Base-by-base conservation (phyloP, 2,329 filamentous ascomycete genomes). In the Didymosphaeria variabile region DNA sequence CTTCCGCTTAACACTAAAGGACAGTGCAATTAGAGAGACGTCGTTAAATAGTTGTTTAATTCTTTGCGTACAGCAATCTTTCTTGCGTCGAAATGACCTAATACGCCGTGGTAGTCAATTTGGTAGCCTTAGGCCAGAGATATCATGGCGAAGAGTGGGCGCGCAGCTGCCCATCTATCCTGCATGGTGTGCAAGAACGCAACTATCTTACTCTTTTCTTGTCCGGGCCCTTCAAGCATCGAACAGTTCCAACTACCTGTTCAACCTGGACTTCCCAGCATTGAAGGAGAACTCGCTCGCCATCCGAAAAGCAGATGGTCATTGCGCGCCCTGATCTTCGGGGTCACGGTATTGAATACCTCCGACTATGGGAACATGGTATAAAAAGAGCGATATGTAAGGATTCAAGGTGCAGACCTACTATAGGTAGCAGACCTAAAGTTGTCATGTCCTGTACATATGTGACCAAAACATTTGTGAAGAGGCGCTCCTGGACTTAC, bases 181-280 rank as follows among this genome's bases (percentile, higher is more conserved):
- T 88, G 0, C 86, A 88, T 70, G 86, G 85, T 34, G 61, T 66
- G 6, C 61, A 65, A 5, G 60, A 66, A 26, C 23, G 47, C 32
- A 62, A 66, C 47, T 69, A 67, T 36, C 64, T 67, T 23, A 69
- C 69, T 49, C 63, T 68, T 26, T 69, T 71, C 52, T 51, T 67
- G 17, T 63, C 62, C 19, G 63, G 67, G n/a, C 61, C 61, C 5
- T 66, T 62, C 68, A 71, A 50, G 64, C 57, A 7, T 55, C 65
- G 0, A 54, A 46, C 26, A 62, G 45, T 40, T 57, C 63, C 1
- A 70, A 64, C 53, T 55, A 65, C 40, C 31, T 67, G 1, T 66
- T 67, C 60, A 62, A 44, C 45, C 23, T 64, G 1, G 66, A 66
- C 26, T 54, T 29, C 8, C 55, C 55, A 69, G 67, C 45, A 57